Evolutionary conservation across 2,329 filamentous ascomycete genomes (phyloP), one percentile per base, ranked within the genome.

Genomic region (Madurella mycetomatis): DNA sequence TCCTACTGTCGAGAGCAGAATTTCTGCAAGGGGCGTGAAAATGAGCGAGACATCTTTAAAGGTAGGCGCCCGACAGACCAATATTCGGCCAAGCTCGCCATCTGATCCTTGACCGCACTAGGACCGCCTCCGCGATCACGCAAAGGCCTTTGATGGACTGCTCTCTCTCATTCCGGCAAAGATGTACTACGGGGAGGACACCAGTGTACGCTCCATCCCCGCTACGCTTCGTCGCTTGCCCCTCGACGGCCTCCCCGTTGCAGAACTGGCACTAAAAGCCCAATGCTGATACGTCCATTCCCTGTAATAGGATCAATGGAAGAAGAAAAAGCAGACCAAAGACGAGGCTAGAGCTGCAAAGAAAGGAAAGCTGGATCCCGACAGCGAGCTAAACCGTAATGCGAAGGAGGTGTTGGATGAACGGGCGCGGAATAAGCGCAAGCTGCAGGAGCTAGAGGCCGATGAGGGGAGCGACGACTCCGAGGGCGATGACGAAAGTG

Each of bases 371-470:
- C 81, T 97, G 41, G 90, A 97, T 66, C 92, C 94, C 25, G 90
- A 92, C 62, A 91, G 90, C 66, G 85, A 87, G 58, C 70, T 80
- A 61, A 94, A 95, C 76, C 77, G 76, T 60, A 94, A 85, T 61
- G 92, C 91, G 57, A 92, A 95, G 70, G 92, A 97, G 70, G 84
- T 96, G 58, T 87, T 95, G 83, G 90, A 95, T 62, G 92, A 95
- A 67, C 76, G 81, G 51, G 82, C 80, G 42, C 76, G 76, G 62
- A 90, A 88, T 65, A 95, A 95, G 76, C 83, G 90, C 56, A 95
- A 95, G 74, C 77, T 87, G 30, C 82, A 84, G 51, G 83, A 87
- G 60, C 73, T 85, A 54, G 77, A 80, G 52, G 76, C 75, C 1
- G 76, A 76, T 41, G 77, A 72, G 11, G 72, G 72, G 4, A 71